These are phyloP conservation scores for Huntiella moniliformis DNA, from an alignment of 2,329 filamentous ascomycete genomes.

Conservation along the genomic window DNA sequence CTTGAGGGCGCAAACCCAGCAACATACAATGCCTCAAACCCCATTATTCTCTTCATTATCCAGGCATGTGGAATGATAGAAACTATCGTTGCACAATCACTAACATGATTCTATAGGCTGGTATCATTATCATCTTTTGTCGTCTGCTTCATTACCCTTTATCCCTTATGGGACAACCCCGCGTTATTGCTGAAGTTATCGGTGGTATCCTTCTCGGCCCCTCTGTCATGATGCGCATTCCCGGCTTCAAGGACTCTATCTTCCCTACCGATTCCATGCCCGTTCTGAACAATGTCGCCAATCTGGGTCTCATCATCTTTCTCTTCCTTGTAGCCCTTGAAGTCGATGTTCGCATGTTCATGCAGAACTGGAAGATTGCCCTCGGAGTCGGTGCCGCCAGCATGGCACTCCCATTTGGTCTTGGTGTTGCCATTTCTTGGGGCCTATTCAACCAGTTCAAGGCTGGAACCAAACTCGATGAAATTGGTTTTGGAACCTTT, in stretches of 20 bases:
- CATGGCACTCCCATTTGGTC: slow-evolving; percentile 65
- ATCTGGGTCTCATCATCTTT: slow-evolving; percentile 67
- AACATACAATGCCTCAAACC: slow-evolving; percentile 49
- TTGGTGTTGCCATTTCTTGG: slow-evolving; percentile 64
- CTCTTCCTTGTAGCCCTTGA: slow-evolving; percentile 78
- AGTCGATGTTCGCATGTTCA: slow-evolving; percentile 60
- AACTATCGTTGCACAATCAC: slow-evolving; percentile 5
- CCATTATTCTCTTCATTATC: slow-evolving; percentile 59
- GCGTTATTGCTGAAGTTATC: slow-evolving; percentile 70
- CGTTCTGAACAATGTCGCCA: slow-evolving; percentile 31
- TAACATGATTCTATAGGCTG: slow-evolving; percentile 16
- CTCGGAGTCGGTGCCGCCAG: slow-evolving; percentile 59
- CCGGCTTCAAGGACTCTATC: slow-evolving; percentile 55
- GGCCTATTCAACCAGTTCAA: slow-evolving; percentile 62
- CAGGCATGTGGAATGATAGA: slow-evolving; percentile 26
- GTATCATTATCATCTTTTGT: slow-evolving; percentile 31
- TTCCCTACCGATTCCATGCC: slow-evolving; percentile 62
- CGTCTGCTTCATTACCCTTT: slow-evolving; percentile 51
- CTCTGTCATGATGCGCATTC: slow-evolving; percentile 73
- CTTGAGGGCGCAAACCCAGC: slow-evolving; percentile 53
- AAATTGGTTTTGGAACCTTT: slow-evolving; percentile 35
- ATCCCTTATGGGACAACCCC: slow-evolving; percentile 57
- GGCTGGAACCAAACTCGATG: slow-evolving; percentile 20
- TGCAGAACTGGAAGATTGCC: slow-evolving; percentile 65
- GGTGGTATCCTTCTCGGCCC: slow-evolving; percentile 74